Percentiles rank a stretch among this genome's conserved stretches.
phyloP scores from a whole-genome alignment of 768 basidiomycete genomes.

The Lentinula raphanica region DNA sequence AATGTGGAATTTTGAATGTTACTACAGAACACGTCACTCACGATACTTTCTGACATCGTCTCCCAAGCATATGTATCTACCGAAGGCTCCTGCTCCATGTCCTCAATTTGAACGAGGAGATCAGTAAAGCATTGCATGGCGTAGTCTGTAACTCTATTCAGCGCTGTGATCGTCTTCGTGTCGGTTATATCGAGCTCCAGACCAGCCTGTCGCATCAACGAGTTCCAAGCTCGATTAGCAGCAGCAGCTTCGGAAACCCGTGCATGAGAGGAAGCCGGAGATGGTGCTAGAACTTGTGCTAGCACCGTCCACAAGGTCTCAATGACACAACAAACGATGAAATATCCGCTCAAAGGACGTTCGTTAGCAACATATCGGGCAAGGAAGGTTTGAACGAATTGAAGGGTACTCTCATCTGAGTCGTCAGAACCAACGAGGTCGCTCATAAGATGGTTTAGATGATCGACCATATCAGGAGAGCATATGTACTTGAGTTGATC shows the following conservation, averaged over 20 bases:
- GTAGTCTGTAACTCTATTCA: conserved; percentile 49
- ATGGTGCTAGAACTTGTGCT: conserved; percentile 55
- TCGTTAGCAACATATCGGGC: conserved; percentile 71
- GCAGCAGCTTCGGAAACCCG: conserved; percentile 67
- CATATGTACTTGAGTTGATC: conserved; percentile 55
- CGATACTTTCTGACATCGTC: conserved; percentile 87
- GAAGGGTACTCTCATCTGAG: conserved; percentile 41
- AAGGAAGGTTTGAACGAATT: conserved; percentile 64
- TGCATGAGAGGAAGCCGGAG: conserved; percentile 19
- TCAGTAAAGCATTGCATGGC: conserved; percentile 76
- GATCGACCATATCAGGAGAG: conserved; percentile 60
- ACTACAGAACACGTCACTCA: conserved; percentile 26
- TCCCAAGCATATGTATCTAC: conserved; percentile 90
- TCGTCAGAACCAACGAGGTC: conserved; percentile 58
- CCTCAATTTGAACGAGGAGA: conserved; percentile 72
- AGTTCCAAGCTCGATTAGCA: conserved; percentile 76
- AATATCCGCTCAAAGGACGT: conserved; percentile 81
- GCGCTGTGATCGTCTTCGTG: conserved; percentile 28
- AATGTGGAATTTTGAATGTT: background rate
- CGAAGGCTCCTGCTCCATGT: conserved; percentile 75
- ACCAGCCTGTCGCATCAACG: conserved; percentile 53
- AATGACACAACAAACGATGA: conserved; percentile 83
- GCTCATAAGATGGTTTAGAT: conserved; percentile 62
- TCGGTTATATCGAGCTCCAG: conserved; percentile 31
- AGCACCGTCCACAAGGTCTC: conserved; percentile 84